Conservation (phyloP, 2,329 filamentous ascomycete species). For the Xylariaceae sp. region DNA sequence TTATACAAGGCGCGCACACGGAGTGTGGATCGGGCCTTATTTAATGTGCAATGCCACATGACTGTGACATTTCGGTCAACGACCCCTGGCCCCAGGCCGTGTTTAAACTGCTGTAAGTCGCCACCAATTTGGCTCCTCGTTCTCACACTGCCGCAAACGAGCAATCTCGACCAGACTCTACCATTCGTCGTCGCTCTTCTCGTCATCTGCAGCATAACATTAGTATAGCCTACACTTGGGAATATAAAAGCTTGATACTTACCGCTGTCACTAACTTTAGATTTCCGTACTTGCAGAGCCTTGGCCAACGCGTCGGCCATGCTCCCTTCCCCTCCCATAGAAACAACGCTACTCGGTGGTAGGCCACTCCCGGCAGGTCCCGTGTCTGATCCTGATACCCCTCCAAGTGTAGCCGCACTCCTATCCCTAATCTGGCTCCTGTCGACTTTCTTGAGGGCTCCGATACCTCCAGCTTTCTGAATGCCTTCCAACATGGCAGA, state of each 20-base stretch:
- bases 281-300: slow-evolving; percentile 75
- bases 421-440: slow-evolving; percentile 64
- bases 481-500: slow-evolving; percentile 66
- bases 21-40: background rate
- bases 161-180: slow-evolving; percentile 32
- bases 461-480: slow-evolving; percentile 61
- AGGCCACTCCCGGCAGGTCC: slow-evolving; percentile 47
- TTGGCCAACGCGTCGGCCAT: slow-evolving; percentile 80
- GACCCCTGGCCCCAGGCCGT: background rate
- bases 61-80: background rate
- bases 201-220: slow-evolving; percentile 55
- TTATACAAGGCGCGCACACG: background rate
- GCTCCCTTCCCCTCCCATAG: slow-evolving; percentile 51
- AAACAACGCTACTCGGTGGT: slow-evolving; percentile 47
- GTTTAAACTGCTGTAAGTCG: slow-evolving; percentile 10
- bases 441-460: slow-evolving; percentile 69
- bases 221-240: background rate
- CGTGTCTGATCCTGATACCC: slow-evolving; percentile 42
- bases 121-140: slow-evolving; percentile 17
- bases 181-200: slow-evolving; percentile 73
- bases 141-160: slow-evolving; percentile 14
- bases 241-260: slow-evolving; percentile 41
- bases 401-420: slow-evolving; percentile 58
- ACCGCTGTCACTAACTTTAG: slow-evolving; percentile 94
- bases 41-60: background rate